phyloP scores from a whole-genome alignment of 2,329 filamentous ascomycete species.

The Pseudocercospora cruenta region DNA sequence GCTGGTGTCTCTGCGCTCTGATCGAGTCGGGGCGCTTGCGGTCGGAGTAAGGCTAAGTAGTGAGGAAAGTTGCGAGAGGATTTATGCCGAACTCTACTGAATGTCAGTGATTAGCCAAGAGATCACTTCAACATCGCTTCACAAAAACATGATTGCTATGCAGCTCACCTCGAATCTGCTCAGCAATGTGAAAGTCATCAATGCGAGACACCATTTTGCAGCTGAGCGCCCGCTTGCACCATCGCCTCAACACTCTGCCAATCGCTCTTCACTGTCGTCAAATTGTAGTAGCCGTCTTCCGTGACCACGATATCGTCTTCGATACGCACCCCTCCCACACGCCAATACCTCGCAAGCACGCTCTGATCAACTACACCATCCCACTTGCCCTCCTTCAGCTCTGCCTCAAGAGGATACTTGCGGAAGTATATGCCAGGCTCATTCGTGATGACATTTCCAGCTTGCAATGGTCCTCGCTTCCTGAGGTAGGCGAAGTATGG shows the following conservation, averaged over 20 bases:
- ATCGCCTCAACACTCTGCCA: constrained; percentile 42
- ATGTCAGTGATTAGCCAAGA: too few relatives aligned
- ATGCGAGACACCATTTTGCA: constrained; percentile 10
- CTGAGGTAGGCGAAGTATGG: constrained; percentile 85
- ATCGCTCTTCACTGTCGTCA: constrained; percentile 74
- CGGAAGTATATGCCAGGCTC: constrained; percentile 89
- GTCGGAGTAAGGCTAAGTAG: too few relatives aligned
- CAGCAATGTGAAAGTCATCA: neutral
- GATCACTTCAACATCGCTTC: too few relatives aligned
- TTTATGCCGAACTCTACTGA: too few relatives aligned
- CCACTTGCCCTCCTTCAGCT: constrained; percentile 65
- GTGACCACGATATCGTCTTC: constrained; percentile 87
- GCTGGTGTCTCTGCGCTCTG: too few relatives aligned
- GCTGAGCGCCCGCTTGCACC: constrained; percentile 19
- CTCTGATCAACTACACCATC: constrained; percentile 66
- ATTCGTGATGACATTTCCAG: constrained; percentile 83
- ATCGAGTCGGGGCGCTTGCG: too few relatives aligned
- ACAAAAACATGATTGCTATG: too few relatives aligned
- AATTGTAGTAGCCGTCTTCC: constrained; percentile 75
- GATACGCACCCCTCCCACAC: constrained; percentile 85
- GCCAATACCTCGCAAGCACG: constrained; percentile 70
- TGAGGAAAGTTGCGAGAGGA: too few relatives aligned
- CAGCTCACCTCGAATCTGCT: too few relatives aligned
- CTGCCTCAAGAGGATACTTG: constrained; percentile 71
- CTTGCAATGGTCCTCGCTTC: constrained; percentile 57